Conservation (phyloP, 805 yeast species). For the Candida silvicultrix region DNA sequence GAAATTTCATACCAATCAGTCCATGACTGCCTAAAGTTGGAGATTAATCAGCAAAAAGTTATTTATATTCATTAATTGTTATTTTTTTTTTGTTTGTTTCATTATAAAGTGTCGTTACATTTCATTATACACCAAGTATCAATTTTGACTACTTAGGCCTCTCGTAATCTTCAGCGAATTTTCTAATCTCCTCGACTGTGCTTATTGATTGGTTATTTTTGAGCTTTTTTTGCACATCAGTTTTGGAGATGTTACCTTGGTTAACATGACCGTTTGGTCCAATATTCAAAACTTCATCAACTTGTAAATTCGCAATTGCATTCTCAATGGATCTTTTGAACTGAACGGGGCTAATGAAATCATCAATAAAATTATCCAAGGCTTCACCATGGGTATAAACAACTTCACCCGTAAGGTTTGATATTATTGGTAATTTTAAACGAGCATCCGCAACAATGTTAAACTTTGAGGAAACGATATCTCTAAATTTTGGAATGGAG, state of each 20-base stretch:
- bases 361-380: slow-evolving; percentile 28
- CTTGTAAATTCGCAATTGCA: background rate
- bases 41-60: no score
- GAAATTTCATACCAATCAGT: slow-evolving; percentile 82
- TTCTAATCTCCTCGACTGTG: slow-evolving; percentile 1
- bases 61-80: background rate
- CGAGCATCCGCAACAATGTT: slow-evolving; percentile 5
- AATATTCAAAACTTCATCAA: slow-evolving; percentile 11
- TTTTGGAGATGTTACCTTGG: slow-evolving; percentile 2
- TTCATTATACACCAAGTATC: background rate
- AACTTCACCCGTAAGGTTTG: slow-evolving; percentile 30
- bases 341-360: slow-evolving; percentile 38
- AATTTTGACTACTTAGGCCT: no score
- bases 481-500: slow-evolving; percentile 23
- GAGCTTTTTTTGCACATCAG: background rate
- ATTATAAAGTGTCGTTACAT: background rate
- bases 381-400: slow-evolving; percentile 20
- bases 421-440: slow-evolving; percentile 29
- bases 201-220: slow-evolving; percentile 1
- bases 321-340: slow-evolving; percentile 32
- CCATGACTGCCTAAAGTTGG: slow-evolving; percentile 14
- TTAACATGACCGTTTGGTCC: slow-evolving; percentile 21
- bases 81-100: background rate
- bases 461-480: slow-evolving; percentile 19
- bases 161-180: background rate